phyloP scores from a whole-genome alignment of 345 rosid species.

The Lumnitzera racemosa region DNA sequence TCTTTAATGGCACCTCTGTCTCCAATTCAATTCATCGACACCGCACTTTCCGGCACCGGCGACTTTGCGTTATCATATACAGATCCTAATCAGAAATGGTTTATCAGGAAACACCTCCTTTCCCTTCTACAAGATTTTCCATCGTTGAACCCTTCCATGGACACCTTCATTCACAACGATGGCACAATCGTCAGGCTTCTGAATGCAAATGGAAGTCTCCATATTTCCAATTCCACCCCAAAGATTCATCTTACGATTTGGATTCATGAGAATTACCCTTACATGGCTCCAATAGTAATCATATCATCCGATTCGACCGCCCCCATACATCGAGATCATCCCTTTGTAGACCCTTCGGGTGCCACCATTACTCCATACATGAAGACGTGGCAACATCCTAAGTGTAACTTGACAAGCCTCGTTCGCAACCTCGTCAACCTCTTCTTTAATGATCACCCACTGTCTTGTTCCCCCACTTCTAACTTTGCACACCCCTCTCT shows the following conservation, averaged over 20 bases:
- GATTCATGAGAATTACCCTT: constrained; percentile 66
- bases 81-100: constrained; percentile 49
- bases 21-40: constrained; percentile 45
- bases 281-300: constrained; percentile 44
- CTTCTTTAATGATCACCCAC: constrained; percentile 53
- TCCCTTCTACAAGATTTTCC: constrained; percentile 48
- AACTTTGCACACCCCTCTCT: constrained; percentile 22
- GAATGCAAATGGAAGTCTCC: constrained; percentile 32
- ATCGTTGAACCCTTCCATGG: constrained; percentile 28
- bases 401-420: constrained; percentile 35
- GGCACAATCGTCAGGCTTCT: constrained; percentile 56
- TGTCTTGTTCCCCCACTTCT: constrained; percentile 5
- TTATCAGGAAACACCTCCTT: constrained; percentile 50
- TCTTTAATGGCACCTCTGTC: constrained; percentile 34
- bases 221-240: constrained; percentile 20
- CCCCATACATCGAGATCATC: constrained; percentile 29
- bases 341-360: constrained; percentile 53
- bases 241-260: constrained; percentile 46
- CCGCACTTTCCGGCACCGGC: constrained; percentile 33
- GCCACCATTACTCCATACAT: constrained; percentile 33
- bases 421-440: constrained; percentile 39
- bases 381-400: constrained; percentile 43
- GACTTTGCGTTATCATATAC: constrained; percentile 51
- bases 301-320: constrained; percentile 10
- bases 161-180: constrained; percentile 45